phyloP scores from a whole-genome alignment of 169 alveolate genomes.

The Cryptosporidium baileyi region DNA sequence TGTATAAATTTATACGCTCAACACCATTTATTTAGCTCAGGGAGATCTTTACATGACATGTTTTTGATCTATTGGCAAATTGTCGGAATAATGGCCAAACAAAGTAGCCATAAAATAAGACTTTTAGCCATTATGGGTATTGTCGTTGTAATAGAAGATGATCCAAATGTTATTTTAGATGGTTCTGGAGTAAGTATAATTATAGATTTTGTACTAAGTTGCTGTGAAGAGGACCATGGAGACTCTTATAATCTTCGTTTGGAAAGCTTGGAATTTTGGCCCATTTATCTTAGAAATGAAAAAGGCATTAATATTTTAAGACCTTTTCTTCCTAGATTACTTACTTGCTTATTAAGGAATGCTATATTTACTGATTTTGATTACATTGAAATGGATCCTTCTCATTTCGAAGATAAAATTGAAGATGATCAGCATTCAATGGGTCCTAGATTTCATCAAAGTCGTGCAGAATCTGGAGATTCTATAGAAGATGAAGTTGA shows the following conservation, averaged over 20 bases:
- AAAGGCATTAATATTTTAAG: slow-evolving; percentile 4
- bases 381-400: slow-evolving; percentile 85
- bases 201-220: slow-evolving; percentile 78
- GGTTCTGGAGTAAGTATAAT: slow-evolving; percentile 75
- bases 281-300: slow-evolving; percentile 74
- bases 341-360: slow-evolving; percentile 75
- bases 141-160: slow-evolving; percentile 69
- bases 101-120: background rate
- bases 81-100: slow-evolving; percentile 69
- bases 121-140: slow-evolving; percentile 8
- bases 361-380: slow-evolving; percentile 85
- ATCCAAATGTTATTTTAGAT: slow-evolving; percentile 76
- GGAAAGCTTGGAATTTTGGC: slow-evolving; percentile 86
- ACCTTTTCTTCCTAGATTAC: slow-evolving; percentile 50
- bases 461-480: slow-evolving; percentile 74
- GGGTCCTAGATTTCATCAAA: slow-evolving; percentile 79
- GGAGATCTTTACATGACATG: slow-evolving; percentile 64
- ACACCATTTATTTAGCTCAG: slow-evolving; percentile 52
- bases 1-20: slow-evolving; percentile 67
- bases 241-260: slow-evolving; percentile 78
- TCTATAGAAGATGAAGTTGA: slow-evolving; percentile 77
- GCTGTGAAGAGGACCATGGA: slow-evolving; percentile 75
- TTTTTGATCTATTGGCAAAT: slow-evolving; percentile 73
- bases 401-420: slow-evolving; percentile 85
- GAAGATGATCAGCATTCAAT: slow-evolving; percentile 85